Base-by-base conservation (phyloP, 306 rosid genomes). In the Corylus avellana region DNA sequence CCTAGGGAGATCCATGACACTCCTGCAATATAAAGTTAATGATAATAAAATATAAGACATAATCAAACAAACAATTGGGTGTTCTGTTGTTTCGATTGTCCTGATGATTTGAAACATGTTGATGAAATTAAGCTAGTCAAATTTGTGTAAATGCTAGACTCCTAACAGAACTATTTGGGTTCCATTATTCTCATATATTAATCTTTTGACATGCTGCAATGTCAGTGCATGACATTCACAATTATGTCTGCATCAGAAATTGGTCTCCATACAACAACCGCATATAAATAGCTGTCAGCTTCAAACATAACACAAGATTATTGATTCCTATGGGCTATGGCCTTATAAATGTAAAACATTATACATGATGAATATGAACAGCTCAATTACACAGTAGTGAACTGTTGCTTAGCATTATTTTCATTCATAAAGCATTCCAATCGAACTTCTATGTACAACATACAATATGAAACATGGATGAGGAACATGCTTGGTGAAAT, bases 1-100 rank as follows among this genome's bases (percentile, higher is more conserved):
- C n/a, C 67, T 44, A 74, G 64, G 72, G 75, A 79, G 75, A 79
- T 53, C 47, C 17, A 51, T 29, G 58, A 70, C 50, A 68, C 37
- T 42, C 48, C 46, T 49, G 77, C 72, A 37, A 22, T 51, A 44
- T 16, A 59, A 22, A 73, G 4, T 32, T 11, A 70, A 77, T 61
- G 35, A 61, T 50, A n/a, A 73, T 53, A 8, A 44, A 64, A 37
- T 59, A 37, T 4, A n/a, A 79, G 35, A 25, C 32, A 42, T 8
- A 42, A 42, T 42, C 46, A 53, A 78, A 78, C 46, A 75, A 74
- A 6, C 46, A 56, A 59, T 59, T 13, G 12, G 12, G 27, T 59
- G 17, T 11, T 59, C 37, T 20, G 37, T 25, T 11, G 29, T 59
- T 59, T 59, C 8, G 37, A 59, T 17, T 59, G 37, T 58, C 22